phyloP scores from a whole-genome alignment of 2,329 filamentous ascomycete genomes.

The Colletotrichum euphorbiae region DNA sequence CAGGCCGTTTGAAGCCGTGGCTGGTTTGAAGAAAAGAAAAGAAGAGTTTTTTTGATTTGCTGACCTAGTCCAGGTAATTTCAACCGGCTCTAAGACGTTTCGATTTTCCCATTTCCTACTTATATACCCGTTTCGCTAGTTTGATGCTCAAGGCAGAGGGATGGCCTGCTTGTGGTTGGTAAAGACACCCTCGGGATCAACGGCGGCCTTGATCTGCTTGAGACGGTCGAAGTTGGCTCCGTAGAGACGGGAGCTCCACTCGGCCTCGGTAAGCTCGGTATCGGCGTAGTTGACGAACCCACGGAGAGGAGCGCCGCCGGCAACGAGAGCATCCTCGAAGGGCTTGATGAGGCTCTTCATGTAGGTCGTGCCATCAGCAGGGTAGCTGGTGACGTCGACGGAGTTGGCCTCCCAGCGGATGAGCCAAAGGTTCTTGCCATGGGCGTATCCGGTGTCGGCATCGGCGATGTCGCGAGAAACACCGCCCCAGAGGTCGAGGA shows the following conservation, averaged over 20 bases:
- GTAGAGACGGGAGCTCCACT: slow-evolving; percentile 39
- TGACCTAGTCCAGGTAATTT: not conserved
- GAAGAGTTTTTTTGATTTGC: slow-evolving; percentile 6
- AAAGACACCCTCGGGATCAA: slow-evolving; percentile 39
- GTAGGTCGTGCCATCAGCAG: slow-evolving; percentile 59
- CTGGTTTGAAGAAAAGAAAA: not conserved
- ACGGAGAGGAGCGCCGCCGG: slow-evolving; percentile 29
- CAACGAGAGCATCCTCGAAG: slow-evolving; percentile 38
- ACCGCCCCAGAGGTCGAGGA: slow-evolving; percentile 41
- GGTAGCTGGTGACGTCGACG: slow-evolving; percentile 59
- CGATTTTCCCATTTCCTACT: not conserved
- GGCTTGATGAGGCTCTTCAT: slow-evolving; percentile 54
- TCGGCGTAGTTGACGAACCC: slow-evolving; percentile 41
- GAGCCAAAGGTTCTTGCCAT: slow-evolving; percentile 56
- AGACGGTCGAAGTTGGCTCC: slow-evolving; percentile 39
- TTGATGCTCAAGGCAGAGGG: slow-evolving; percentile 16
- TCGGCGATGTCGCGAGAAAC: slow-evolving; percentile 49
- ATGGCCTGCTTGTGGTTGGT: slow-evolving; percentile 39
- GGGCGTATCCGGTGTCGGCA: slow-evolving; percentile 49
- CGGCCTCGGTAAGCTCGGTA: slow-evolving; percentile 36
- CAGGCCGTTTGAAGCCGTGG: too few relatives aligned
- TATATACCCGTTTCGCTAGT: not conserved
- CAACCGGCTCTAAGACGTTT: not conserved
- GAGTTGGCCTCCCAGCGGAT: slow-evolving; percentile 43
- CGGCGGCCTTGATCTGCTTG: slow-evolving; percentile 36